These are phyloP conservation scores for Colletotrichum siamense DNA, from an alignment of 2,329 filamentous ascomycete species.

Conservation along the genomic window DNA sequence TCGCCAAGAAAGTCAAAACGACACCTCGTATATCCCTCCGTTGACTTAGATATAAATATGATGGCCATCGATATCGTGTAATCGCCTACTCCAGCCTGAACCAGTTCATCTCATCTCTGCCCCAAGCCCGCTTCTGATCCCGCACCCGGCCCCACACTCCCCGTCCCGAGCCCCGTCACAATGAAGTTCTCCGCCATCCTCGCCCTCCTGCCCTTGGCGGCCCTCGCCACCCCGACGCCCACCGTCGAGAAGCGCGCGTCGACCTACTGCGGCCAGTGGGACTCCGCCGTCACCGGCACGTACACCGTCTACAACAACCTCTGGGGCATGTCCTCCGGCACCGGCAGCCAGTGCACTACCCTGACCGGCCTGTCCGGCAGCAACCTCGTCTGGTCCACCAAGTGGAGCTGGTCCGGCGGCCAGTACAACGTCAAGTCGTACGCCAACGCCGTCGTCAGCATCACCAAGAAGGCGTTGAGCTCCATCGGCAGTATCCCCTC, in stretches of 20 bases:
- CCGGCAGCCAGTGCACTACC: constrained; percentile 44
- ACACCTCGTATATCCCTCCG: no score
- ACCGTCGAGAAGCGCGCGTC: constrained; percentile 23
- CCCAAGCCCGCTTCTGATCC: background rate
- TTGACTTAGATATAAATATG: no score
- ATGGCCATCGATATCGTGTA: background rate
- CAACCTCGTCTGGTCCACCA: constrained; percentile 42
- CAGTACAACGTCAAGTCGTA: constrained; percentile 46
- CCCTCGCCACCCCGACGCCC: constrained; percentile 15
- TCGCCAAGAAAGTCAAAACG: background rate
- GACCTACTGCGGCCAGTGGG: constrained; percentile 29
- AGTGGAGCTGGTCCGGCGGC: constrained; percentile 45
- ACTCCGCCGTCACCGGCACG: constrained; percentile 20
- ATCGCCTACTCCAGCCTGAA: rapidly evolving
- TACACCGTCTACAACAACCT: constrained; percentile 46
- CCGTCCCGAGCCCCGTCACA: background rate
- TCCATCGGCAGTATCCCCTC: constrained; percentile 37
- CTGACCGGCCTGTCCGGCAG: constrained; percentile 37
- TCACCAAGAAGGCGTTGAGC: constrained; percentile 32
- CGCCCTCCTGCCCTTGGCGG: constrained; percentile 12
- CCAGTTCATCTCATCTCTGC: background rate
- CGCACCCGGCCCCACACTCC: background rate
- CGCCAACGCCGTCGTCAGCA: constrained; percentile 39
- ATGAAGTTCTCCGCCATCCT: constrained; percentile 25
- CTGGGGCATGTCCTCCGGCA: constrained; percentile 39